Evolutionary conservation across 225 moss, liverwort and hornwort genomes (phyloP), one percentile per base, ranked within the genome.

Genomic region (Polytrichum commune): DNA sequence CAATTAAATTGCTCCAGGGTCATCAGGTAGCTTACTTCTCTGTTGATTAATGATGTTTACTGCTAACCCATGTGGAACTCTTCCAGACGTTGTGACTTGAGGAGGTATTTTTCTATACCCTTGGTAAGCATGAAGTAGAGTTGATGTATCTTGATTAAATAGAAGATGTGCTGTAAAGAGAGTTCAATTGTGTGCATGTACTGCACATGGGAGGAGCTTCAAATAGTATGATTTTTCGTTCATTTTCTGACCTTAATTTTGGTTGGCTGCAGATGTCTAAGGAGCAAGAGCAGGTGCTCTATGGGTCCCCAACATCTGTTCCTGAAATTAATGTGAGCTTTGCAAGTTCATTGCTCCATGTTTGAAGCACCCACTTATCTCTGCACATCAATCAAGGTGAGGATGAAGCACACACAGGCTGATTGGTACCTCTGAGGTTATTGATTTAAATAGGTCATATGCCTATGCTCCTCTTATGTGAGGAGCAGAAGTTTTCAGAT

Each of bases 1-100:
- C 86, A 27, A 86, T 86, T 67, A 76, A 80, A 68, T 69, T 83
- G 24, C 86, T 86, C 4, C 80, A 86, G 60, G 80, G 77, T 72
- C 77, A 79, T 75, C 78, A 86, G 86, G 83, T 86, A 86, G 69
- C 56, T 29, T 25, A 53, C 69, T 53, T 25, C 54, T 29, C 60
- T 63, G 19, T 27, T 72, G 64, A 27, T 26, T 6, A 53, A 60
- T 22, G 28, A 4, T 61, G 38, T 56, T 18, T 16, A 27, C 19
- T 23, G 27, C 23, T 27, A 16, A 19, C n/a, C 32, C n/a, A 24
- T 19, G 5, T 8, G 30, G 22, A 26, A 26, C 13, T 28, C 1
- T 54, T 68, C 7, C 24, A 18, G 68, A 26, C 1, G 53, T 54
- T 24, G 22, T 20, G 33, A 27, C 53, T 5, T 54, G 18, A 68